Evolutionary conservation across 306 rosid genomes (phyloP), one percentile per base, ranked within the genome.

Genomic region (Senna siamea): DNA sequence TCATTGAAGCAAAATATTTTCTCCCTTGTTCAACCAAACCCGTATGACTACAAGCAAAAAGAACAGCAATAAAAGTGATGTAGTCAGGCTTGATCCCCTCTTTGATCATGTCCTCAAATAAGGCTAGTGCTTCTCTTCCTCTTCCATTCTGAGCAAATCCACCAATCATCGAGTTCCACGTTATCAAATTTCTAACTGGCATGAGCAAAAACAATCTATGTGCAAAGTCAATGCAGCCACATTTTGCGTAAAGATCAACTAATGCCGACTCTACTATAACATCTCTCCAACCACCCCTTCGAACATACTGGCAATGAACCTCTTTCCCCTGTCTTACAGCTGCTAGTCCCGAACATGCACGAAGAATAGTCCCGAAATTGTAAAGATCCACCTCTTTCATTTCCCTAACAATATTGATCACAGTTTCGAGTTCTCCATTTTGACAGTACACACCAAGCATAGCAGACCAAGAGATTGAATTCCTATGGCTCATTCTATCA

Each of bases 111-210:
- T 72, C 85, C 56, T 85, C 80, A 67, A 89, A 89, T 30, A 89
- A 56, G 44, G 18, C 57, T 69, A 89, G 76, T 26, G 89, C 96
- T 77, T 86, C 92, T 18, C 9, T 32, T 66, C 91, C 96, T 76
- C 85, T 85, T 69, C 97, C 98, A 46, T 93, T 93, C 66, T 91
- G 97, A 12, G 91, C 98, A 43, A 88, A 85, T 76, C 98, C 97
- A 5, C 87, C 78, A 12, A 93, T 86, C 97, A 93, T 93, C 0
- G 92, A 78, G 79, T 91, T 93, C 98, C 97, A 93, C 0, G 97
- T 87, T 77, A 93, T 93, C 91, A 89, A 80, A 77, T 88, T 93
- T 75, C 85, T 85, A 66, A 82, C 77, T 26, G 71, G 82, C 96
- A 91, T 88, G 38, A 67, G 76, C 22, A 7, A 13, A 59, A 93